Evolutionary conservation across 805 yeast species (phyloP), one percentile per base, ranked within the genome.

Genomic region (Saccharomycopsis guyanensis): DNA sequence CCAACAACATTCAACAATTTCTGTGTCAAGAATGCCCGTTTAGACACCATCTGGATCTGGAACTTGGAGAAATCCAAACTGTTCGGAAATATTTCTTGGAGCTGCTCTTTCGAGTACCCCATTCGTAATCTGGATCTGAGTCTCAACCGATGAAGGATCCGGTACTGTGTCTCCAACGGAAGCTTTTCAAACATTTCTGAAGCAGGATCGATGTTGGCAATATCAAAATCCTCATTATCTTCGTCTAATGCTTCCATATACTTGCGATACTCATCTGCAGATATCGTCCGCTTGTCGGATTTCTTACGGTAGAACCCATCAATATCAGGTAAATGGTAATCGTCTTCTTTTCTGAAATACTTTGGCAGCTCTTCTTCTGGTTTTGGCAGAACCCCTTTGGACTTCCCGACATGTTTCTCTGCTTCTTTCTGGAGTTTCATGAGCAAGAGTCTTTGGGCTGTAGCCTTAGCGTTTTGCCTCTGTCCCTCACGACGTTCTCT

Each of bases 61-160:
- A 93, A 93, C 56, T 75, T 81, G 15, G 97, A 88, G 57, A 93
- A 93, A 50, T 88, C 96, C 76, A 86, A 72, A 44, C 89, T 78
- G 56, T 85, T 72, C 0, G 96, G 95, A 56, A 91, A 93, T 45
- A 87, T 66, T 3, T 75, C 66, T 53, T 86, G 85, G 31, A 93
- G 68, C 57, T 93, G 97, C n/a, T 85, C 88, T 47, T 88, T 86
- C 0, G 91, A 71, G 58, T 85, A 89, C 1, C 99, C 99, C 95
- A 93, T 82, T 66, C 99, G 78, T 59, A 93, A 72, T 48, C 99
- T 68, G 0, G 97, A 89, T 51, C 87, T 73, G 22, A 88, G 66
- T 47, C 99, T 63, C 13, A 95, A 72, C 49, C 86, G 86, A 7
- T 93, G 86, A 10, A 93, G 65, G 3, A 87, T 76, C 75, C 88